Base-by-base conservation (phyloP, 2,329 filamentous ascomycete species). In the Akanthomyces lecanii region DNA sequence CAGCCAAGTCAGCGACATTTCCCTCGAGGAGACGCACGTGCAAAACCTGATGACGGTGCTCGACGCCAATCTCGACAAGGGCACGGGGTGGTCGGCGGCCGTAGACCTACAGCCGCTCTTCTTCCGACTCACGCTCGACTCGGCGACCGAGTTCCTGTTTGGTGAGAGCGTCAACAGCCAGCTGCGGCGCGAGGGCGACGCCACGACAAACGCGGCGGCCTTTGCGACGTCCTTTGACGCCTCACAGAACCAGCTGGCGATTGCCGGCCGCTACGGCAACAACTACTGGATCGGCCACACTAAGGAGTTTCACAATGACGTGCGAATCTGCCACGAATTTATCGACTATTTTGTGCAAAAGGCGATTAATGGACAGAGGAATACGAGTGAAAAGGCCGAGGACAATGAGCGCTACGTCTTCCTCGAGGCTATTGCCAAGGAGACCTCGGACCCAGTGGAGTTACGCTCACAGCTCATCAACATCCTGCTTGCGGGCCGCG, bases 311-410 rank as follows among this genome's bases (percentile, higher is more conserved):
- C 79, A 78, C 65, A 82, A 85, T 62, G 83, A 88, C 8, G 87
- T 90, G 57, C 80, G 82, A 36, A 76, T 81, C n/a, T 83, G 91
- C 72, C 85, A 92, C 69, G 73, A 81, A 10, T 92, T 91, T 70
- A 82, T 90, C n/a, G 81, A 85, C 66, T 81, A 81, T n/a, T 90
- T 85, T 71, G 89, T 91, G 65, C 81, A 85, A 57, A 78, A 60
- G 79, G 85, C 11, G 75, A 89, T 63, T 7, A 42, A 21, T n/a
- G 30, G 21, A 4, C 51, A 42, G 23, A 10, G 25, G 10, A 8
- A 12, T 72, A 45, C 75, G 63, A 67, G 25, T 65, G 59, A 11
- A 55, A 69, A 28, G 66, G 38, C 61, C 10, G 33, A 14, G 7
- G 47, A 63, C 12, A 52, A 52, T 3, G 50, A 64, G 28, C 67